A percentile compares a stretch with the other conserved stretches of the same genome.
Conservation (phyloP, 108 stramenopile species). For the Skeletonema marinoi region DNA sequence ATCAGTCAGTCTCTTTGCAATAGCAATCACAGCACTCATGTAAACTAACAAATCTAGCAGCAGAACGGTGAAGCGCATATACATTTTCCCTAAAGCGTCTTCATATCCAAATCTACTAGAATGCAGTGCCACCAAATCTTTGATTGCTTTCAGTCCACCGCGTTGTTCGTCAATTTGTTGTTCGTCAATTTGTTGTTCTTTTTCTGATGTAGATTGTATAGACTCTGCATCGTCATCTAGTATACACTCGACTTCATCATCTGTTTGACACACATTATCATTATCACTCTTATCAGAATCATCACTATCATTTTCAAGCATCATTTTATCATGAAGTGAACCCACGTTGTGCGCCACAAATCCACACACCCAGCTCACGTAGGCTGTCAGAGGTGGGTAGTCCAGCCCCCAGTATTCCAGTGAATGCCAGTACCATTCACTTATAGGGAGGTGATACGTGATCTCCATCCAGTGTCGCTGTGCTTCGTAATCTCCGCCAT, state of each 20-base stretch:
- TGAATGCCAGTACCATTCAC: constrained; percentile 92
- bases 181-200: not conserved
- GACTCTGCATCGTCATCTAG: not conserved
- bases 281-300: not conserved
- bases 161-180: too few species aligned
- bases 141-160: constrained; percentile 25
- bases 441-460: constrained; percentile 77
- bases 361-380: constrained; percentile 74
- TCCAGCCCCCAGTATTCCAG: constrained; percentile 94
- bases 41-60: constrained; percentile 66
- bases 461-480: constrained; percentile 99
- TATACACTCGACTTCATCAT: not conserved
- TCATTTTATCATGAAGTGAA: constrained; percentile 32
- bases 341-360: constrained; percentile 58
- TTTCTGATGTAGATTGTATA: not conserved
- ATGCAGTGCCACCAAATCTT: constrained; percentile 56
- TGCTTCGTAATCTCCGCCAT: constrained; percentile 97
- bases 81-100: constrained; percentile 73
- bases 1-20: constrained; percentile 8
- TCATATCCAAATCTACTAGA: constrained; percentile 83
- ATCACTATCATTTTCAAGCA: not conserved
- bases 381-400: constrained; percentile 95
- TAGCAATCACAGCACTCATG: constrained; percentile 56
- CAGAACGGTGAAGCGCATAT: constrained; percentile 81
- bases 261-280: not conserved